A percentile compares a stretch with the other conserved stretches of the same genome.
Evolutionary conservation across 768 basidiomycete species (phyloP).

Genomic region (Megacollybia marginata): DNA sequence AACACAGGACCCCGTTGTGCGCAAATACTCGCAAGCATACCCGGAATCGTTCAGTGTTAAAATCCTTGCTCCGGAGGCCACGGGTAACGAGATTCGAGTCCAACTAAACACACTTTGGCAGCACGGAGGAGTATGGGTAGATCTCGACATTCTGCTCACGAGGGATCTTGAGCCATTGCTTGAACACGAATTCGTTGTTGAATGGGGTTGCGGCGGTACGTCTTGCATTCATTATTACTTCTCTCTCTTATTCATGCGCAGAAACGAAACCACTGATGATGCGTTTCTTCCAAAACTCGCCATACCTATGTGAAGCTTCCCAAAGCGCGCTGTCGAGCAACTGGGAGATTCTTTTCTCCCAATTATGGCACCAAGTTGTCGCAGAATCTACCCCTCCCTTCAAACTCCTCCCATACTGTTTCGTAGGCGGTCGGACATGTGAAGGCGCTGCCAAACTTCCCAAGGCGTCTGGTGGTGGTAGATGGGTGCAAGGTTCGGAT

Average conservation of each 20-base stretch:
- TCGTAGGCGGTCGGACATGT: constrained; percentile 86
- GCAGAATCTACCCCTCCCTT: constrained; percentile 72
- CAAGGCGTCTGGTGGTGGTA: constrained; percentile 70
- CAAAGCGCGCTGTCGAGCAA: constrained; percentile 74
- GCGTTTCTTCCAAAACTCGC: constrained; percentile 85
- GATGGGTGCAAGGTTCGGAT: constrained; percentile 58
- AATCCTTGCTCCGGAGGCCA: constrained; percentile 53
- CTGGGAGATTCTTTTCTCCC: constrained; percentile 93
- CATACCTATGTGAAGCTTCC: constrained; percentile 96
- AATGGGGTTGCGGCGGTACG: constrained; percentile 98
- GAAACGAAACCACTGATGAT: constrained; percentile 79
- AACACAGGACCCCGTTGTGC: constrained; percentile 44
- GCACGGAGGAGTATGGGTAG: constrained; percentile 91
- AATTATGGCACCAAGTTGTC: constrained; percentile 82
- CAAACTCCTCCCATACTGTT: constrained; percentile 91
- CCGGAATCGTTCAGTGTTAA: constrained; percentile 68
- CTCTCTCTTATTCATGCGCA: background rate
- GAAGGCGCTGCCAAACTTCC: constrained; percentile 89
- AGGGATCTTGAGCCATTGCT: constrained; percentile 79
- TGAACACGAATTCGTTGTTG: constrained; percentile 94
- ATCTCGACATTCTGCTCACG: constrained; percentile 93
- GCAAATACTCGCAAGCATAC: constrained; percentile 51
- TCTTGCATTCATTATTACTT: background rate
- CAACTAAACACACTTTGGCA: constrained; percentile 82
- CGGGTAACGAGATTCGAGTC: constrained; percentile 73